Evolutionary conservation across 164 flowering plant species (phyloP).

Genomic region (Aristolochia contorta): DNA sequence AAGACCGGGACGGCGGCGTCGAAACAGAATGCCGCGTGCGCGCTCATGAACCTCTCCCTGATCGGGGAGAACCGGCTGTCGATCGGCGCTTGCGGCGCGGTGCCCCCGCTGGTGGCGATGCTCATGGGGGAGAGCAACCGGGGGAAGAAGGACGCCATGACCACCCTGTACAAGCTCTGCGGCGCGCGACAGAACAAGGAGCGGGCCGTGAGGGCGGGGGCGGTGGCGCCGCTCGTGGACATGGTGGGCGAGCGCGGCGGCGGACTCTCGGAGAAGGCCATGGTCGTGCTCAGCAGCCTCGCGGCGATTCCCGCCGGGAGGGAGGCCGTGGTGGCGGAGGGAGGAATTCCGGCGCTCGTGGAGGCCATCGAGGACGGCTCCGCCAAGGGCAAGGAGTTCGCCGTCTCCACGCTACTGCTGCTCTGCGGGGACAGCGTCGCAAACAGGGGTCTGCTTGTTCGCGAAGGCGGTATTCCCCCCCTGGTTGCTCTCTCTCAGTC

Average conservation of each 20-base stretch:
- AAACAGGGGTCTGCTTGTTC: conserved; percentile 66
- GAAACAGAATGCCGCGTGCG: conserved; percentile 96
- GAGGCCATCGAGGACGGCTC: conserved; percentile 90
- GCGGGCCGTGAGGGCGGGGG: conserved; percentile 83
- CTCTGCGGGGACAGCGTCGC: conserved; percentile 53
- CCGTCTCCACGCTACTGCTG: conserved; percentile 69
- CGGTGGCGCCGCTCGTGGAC: conserved; percentile 69
- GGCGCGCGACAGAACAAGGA: conserved; percentile 65
- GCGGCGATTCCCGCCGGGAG: conserved; percentile 58
- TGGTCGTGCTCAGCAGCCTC: conserved; percentile 85
- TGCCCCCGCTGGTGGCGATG: conserved; percentile 77
- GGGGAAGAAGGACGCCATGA: conserved; percentile 93
- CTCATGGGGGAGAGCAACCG: conserved; percentile 54
- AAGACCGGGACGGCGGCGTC: conserved; percentile 86
- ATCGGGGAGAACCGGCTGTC: conserved; percentile 72
- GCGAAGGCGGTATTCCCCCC: conserved; percentile 97
- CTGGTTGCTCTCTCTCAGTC: conserved; percentile 80
- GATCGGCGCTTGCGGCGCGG: conserved; percentile 94
- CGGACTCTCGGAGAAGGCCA: conserved; percentile 88
- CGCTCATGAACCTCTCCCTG: conserved; percentile 61
- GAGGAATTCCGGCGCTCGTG: conserved; percentile 78
- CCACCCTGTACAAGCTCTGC: conserved; percentile 85
- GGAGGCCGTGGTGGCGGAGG: conserved; percentile 71
- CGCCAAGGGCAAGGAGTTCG: conserved; percentile 84
- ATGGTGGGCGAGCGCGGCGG: conserved; percentile 62